phyloP scores from a whole-genome alignment of 73 alveolate species.

The Stentor coeruleus region DNA sequence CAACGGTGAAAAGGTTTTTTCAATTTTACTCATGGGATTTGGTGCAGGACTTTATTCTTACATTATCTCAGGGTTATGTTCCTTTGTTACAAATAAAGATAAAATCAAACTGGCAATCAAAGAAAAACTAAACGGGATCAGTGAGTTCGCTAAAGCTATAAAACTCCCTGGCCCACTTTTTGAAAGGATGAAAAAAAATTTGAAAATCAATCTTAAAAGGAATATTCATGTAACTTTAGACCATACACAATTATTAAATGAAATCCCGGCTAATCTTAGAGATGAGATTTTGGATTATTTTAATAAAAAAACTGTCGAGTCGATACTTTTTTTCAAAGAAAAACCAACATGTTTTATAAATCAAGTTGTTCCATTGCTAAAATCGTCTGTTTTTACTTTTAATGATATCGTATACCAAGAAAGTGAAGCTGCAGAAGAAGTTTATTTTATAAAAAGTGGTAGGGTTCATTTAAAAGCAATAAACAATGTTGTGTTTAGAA shows the following conservation, averaged over 20 bases:
- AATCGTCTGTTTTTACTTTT: neutral
- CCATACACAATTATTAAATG: neutral
- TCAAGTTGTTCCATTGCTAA: neutral
- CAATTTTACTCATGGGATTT: conserved; percentile 29
- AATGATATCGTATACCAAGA: neutral
- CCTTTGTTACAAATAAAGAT: conserved; percentile 30
- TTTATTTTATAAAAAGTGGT: neutral
- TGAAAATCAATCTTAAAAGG: conserved; percentile 34
- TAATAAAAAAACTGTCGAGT: neutral
- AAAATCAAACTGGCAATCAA: conserved; percentile 26
- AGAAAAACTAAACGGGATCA: conserved; percentile 34
- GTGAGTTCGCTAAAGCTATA: conserved; percentile 27
- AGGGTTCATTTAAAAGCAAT: neutral
- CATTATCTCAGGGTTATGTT: conserved; percentile 34
- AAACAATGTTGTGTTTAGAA: neutral
- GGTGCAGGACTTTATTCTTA: conserved; percentile 41
- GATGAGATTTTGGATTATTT: neutral
- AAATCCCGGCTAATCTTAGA: neutral
- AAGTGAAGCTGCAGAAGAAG: neutral
- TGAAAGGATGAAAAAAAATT: conserved; percentile 32
- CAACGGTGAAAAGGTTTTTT: conserved; percentile 32
- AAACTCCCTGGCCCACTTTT: conserved; percentile 34
- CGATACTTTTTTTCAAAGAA: neutral
- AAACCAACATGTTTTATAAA: neutral
- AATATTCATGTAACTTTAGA: neutral